Conservation (phyloP, 306 rosid species). For the Canavalia ensiformis region DNA sequence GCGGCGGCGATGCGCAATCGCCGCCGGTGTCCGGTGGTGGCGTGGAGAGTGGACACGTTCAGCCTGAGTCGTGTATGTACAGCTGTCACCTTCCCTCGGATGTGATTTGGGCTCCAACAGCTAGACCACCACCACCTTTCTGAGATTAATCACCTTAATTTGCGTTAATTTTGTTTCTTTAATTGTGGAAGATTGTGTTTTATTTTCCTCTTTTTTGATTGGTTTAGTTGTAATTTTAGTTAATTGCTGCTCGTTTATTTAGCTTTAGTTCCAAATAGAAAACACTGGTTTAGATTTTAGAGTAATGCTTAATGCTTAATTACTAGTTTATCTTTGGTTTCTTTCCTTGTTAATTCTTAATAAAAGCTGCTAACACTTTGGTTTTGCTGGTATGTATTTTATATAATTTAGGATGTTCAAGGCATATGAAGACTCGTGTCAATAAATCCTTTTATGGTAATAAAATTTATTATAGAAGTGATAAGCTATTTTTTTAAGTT, state of each 20-base stretch:
- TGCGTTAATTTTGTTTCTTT: constrained; percentile 21
- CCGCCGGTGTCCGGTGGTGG: constrained; percentile 53
- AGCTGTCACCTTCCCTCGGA: constrained; percentile 67
- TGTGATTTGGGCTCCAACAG: constrained; percentile 75
- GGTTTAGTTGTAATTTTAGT: neutral
- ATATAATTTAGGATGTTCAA: too few relatives aligned
- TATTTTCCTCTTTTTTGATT: neutral
- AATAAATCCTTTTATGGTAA: too few relatives aligned
- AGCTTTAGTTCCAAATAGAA: neutral
- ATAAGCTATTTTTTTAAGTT: too few relatives aligned
- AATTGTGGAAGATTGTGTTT: neutral
- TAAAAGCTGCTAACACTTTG: too few relatives aligned
- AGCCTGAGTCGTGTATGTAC: constrained; percentile 60
- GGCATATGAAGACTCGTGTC: too few relatives aligned
- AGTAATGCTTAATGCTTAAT: neutral
- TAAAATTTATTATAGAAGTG: too few relatives aligned
- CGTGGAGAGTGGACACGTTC: constrained; percentile 56
- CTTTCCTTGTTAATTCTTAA: too few relatives aligned
- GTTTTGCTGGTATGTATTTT: too few relatives aligned
- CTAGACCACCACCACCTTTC: constrained; percentile 60
- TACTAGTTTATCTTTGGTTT: neutral
- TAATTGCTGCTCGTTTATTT: constrained; percentile 25
- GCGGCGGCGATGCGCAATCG: constrained; percentile 53
- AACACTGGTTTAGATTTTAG: neutral
- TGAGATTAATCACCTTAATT: constrained; percentile 30